These are phyloP conservation scores for Ambispora gerdemannii DNA, from an alignment of 192 early-diverging fungal genomes.

Conservation along the genomic window DNA sequence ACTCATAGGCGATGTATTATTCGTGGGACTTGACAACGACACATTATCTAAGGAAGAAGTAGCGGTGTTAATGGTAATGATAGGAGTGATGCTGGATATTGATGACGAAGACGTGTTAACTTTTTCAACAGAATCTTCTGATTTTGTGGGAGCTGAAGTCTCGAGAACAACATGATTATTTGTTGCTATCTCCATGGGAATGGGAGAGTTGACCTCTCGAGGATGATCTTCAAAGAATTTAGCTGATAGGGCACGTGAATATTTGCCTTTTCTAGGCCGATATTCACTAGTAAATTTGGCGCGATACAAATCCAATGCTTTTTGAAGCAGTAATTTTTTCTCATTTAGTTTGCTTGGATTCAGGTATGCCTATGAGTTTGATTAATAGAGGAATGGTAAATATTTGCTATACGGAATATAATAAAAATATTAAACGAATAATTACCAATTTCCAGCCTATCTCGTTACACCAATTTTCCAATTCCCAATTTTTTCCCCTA, in stretches of 20 bases:
- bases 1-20: too few species aligned
- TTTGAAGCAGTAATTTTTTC: slow-evolving; percentile 48
- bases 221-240: slow-evolving; percentile 33
- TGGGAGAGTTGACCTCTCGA: neutral
- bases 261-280: slow-evolving; percentile 25
- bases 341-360: slow-evolving; percentile 42
- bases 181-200: neutral
- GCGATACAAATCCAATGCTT: slow-evolving; percentile 50
- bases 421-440: neutral
- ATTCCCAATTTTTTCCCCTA: slow-evolving; percentile 38
- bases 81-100: too few species aligned
- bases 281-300: slow-evolving; percentile 9
- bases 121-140: neutral
- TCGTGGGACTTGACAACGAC: too few species aligned
- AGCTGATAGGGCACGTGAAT: slow-evolving; percentile 21
- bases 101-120: neutral
- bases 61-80: too few species aligned
- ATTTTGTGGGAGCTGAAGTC: neutral
- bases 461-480: slow-evolving; percentile 53
- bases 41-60: too few species aligned
- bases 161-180: neutral
- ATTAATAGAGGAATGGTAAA: neutral
- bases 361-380: slow-evolving; percentile 36
- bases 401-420: neutral
- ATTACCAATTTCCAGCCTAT: slow-evolving; percentile 64